Evolutionary conservation across 306 rosid genomes (phyloP).

Genomic region (Quillaja saponaria): DNA sequence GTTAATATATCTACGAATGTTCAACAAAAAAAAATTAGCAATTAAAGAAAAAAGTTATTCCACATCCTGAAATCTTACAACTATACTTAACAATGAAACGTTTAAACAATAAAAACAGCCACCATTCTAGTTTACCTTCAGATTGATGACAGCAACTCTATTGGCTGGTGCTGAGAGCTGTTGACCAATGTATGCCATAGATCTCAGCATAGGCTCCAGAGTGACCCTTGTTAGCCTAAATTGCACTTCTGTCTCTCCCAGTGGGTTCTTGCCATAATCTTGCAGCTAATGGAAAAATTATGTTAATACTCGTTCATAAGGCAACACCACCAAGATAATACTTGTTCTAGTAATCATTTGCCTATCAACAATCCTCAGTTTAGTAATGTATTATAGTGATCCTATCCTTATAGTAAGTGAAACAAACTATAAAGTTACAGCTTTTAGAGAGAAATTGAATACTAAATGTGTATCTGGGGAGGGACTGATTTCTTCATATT

Average conservation of each 20-base stretch:
- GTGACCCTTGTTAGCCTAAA: constrained; percentile 66
- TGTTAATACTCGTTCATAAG: constrained; percentile 4
- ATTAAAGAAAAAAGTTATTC: not conserved
- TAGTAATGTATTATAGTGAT: not conserved
- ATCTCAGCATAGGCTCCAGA: constrained; percentile 79
- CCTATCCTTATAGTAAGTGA: constrained; percentile 19
- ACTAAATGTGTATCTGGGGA: constrained; percentile 13
- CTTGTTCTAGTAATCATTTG: constrained; percentile 9
- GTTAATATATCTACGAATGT: not conserved
- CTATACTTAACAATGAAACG: constrained; percentile 12
- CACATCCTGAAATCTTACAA: not conserved
- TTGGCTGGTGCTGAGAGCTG: constrained; percentile 68
- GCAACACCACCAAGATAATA: constrained; percentile 12
- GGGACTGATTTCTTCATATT: constrained; percentile 8
- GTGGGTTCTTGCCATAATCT: constrained; percentile 64
- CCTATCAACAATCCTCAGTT: not conserved
- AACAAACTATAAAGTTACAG: constrained; percentile 17
- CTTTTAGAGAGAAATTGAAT: constrained; percentile 16
- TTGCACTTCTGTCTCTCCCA: constrained; percentile 69
- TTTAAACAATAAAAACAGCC: constrained; percentile 9
- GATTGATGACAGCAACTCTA: constrained; percentile 76
- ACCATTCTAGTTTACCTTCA: constrained; percentile 48
- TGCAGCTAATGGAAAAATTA: constrained; percentile 50
- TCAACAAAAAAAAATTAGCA: not conserved
- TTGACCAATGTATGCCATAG: constrained; percentile 71